Evolutionary conservation across 2,329 filamentous ascomycete species (phyloP).

Genomic region (Lojkania enalia): DNA sequence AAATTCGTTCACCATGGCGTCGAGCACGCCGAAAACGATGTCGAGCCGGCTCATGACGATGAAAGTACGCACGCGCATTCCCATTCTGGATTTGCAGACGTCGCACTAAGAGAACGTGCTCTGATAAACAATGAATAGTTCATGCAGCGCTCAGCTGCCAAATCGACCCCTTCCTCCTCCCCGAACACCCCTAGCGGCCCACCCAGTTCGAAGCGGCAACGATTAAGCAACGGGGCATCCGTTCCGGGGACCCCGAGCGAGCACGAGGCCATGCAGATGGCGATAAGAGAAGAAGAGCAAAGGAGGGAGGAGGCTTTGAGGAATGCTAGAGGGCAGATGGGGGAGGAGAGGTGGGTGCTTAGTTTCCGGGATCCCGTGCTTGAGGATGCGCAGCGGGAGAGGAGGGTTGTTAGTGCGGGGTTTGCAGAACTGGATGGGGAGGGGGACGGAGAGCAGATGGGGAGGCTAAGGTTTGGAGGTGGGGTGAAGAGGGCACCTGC

Average conservation of each 20-base stretch:
- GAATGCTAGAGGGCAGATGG: slow-evolving; percentile 62
- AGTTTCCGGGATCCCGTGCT: slow-evolving; percentile 55
- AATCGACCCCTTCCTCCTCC: slow-evolving; percentile 53
- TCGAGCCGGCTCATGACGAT: slow-evolving; percentile 88
- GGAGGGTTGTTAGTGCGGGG: slow-evolving; percentile 63
- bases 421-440: slow-evolving; percentile 51
- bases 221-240: slow-evolving; percentile 51
- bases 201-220: slow-evolving; percentile 66
- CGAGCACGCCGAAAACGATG: slow-evolving; percentile 63
- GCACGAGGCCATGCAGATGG: slow-evolving; percentile 63
- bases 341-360: slow-evolving; percentile 77
- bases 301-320: slow-evolving; percentile 62
- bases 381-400: slow-evolving; percentile 42
- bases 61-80: slow-evolving; percentile 63
- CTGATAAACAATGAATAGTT: slow-evolving; percentile 56
- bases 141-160: slow-evolving; percentile 84
- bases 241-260: slow-evolving; percentile 51
- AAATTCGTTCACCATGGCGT: slow-evolving; percentile 33
- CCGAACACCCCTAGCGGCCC: slow-evolving; percentile 53
- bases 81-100: no score
- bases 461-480: slow-evolving; percentile 56
- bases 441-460: slow-evolving; percentile 29
- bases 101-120: neutral
- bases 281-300: slow-evolving; percentile 67
- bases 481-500: slow-evolving; percentile 45